A percentile compares a stretch with the other conserved stretches of the same genome.
Evolutionary conservation across 345 rosid genomes (phyloP).

Genomic region (Lagerstroemia speciosa): DNA sequence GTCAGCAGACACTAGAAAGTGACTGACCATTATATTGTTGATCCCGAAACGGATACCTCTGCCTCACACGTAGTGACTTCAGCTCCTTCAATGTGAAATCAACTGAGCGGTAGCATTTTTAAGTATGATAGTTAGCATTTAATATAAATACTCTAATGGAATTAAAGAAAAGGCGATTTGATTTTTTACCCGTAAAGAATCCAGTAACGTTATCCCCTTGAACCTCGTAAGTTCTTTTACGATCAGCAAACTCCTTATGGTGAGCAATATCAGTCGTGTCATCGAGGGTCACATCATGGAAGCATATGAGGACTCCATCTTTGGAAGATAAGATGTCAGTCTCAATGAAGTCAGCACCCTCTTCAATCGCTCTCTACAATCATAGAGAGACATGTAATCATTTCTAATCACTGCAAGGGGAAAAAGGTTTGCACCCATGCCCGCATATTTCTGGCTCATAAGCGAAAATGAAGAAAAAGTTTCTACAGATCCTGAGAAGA

Average conservation of each 20-base stretch:
- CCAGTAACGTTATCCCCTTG: constrained; percentile 69
- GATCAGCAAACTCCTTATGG: constrained; percentile 72
- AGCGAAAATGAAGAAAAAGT: not conserved
- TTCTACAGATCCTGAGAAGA: not conserved
- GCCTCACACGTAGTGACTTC: constrained; percentile 56
- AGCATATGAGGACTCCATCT: constrained; percentile 80
- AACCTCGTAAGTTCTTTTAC: constrained; percentile 74
- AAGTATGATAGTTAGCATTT: not conserved
- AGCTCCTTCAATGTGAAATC: constrained; percentile 77
- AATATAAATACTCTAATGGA: not conserved
- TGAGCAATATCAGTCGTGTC: constrained; percentile 57
- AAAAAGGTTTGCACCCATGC: too few species aligned
- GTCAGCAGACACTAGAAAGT: not conserved
- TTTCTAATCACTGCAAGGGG: not conserved
- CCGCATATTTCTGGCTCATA: not conserved
- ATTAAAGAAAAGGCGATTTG: not conserved
- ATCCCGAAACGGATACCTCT: constrained; percentile 73
- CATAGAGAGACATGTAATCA: not conserved
- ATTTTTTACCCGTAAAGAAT: constrained; percentile 61
- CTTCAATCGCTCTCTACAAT: constrained; percentile 86
- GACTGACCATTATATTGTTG: constrained; percentile 74
- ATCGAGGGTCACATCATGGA: constrained; percentile 77
- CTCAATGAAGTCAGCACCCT: constrained; percentile 94
- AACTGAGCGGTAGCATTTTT: constrained; percentile 32
- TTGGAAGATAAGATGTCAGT: constrained; percentile 67